These are phyloP conservation scores for Hibiscus tridactylites DNA, from an alignment of 345 rosid genomes.

Conservation along the genomic window DNA sequence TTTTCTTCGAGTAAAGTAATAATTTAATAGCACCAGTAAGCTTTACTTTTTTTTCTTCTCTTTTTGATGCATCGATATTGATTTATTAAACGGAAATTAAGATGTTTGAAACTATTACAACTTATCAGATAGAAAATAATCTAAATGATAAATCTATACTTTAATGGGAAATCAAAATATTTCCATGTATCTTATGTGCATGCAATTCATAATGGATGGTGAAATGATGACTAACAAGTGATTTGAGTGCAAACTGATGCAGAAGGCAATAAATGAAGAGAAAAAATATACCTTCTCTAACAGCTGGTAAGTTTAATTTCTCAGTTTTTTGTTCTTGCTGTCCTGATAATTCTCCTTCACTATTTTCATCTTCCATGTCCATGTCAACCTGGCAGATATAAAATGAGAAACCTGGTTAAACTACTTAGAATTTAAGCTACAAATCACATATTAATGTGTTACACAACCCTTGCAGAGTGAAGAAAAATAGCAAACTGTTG, in stretches of 20 bases:
- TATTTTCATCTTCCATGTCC: constrained; percentile 80
- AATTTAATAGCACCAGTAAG: neutral
- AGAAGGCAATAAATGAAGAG: constrained; percentile 1
- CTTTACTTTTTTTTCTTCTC: neutral
- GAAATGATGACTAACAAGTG: neutral
- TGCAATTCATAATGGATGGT: neutral
- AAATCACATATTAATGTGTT: neutral
- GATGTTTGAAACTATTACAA: neutral
- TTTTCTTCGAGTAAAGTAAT: neutral
- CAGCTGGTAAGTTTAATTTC: constrained; percentile 16
- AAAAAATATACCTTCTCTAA: constrained; percentile 33
- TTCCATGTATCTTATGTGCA: neutral
- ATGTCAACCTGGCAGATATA: constrained; percentile 66
- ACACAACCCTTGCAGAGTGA: neutral
- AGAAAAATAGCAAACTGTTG: neutral
- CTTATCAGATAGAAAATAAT: no score
- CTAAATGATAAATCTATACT: neutral
- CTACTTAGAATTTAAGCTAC: neutral
- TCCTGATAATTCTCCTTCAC: constrained; percentile 25
- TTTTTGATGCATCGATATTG: neutral
- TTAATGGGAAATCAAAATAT: neutral
- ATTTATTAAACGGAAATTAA: neutral
- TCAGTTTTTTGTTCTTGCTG: constrained; percentile 36
- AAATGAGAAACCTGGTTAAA: neutral
- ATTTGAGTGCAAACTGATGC: neutral